These are phyloP conservation scores for Macroventuria anomochaeta DNA, from an alignment of 2,329 filamentous ascomycete species.

Conservation along the genomic window DNA sequence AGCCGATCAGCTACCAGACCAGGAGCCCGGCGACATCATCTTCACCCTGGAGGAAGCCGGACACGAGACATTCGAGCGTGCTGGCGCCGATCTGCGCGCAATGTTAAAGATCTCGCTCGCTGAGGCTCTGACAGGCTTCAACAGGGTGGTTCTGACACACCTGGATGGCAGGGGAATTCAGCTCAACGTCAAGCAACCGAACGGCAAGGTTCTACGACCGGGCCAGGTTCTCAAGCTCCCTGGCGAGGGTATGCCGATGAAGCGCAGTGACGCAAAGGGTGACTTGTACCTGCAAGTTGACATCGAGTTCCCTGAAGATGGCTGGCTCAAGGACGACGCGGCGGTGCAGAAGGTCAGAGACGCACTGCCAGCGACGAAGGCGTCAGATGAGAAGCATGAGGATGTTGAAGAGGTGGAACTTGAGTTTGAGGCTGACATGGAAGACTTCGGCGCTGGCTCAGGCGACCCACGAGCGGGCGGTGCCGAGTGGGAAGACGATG, in stretches of 20 bases:
- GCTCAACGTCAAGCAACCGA: conserved; percentile 72
- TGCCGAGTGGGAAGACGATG: conserved; percentile 75
- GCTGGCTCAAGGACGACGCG: conserved; percentile 75
- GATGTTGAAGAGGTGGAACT: conserved; percentile 86
- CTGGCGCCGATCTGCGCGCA: conserved; percentile 83
- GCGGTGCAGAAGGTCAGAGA: conserved; percentile 74
- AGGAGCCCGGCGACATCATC: conserved; percentile 89
- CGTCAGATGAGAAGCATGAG: conserved; percentile 66
- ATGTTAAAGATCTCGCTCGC: conserved; percentile 80
- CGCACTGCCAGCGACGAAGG: conserved; percentile 70
- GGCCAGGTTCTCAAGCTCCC: conserved; percentile 83
- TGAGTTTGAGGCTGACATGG: conserved; percentile 81
- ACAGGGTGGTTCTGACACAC: conserved; percentile 87
- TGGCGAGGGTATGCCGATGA: conserved; percentile 94
- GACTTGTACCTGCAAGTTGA: conserved; percentile 88
- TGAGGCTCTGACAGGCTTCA: conserved; percentile 88
- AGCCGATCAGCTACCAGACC: conserved; percentile 88
- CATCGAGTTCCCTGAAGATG: conserved; percentile 86
- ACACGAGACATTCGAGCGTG: conserved; percentile 81
- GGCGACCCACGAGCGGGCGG: conserved; percentile 70
- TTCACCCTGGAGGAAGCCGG: conserved; percentile 84
- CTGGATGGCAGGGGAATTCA: conserved; percentile 91
- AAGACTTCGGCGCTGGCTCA: conserved; percentile 79
- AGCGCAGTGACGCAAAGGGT: conserved; percentile 81
- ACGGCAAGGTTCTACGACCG: conserved; percentile 80